These are phyloP conservation scores for Heterobasidion irregulare DNA, from an alignment of 1,284 basidiomycete genomes.

Conservation along the genomic window DNA sequence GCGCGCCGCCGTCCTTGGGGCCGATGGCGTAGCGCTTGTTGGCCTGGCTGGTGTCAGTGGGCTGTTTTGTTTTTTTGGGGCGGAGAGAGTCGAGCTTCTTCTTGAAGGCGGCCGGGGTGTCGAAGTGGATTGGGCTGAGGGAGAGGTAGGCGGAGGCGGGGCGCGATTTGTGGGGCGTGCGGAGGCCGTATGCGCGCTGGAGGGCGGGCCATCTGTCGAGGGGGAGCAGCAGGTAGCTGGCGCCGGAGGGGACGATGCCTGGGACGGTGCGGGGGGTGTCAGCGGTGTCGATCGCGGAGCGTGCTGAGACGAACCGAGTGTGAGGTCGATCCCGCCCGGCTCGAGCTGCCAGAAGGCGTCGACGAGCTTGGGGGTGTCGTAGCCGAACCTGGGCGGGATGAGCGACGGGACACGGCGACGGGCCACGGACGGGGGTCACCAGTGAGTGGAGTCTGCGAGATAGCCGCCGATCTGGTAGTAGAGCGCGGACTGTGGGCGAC, in stretches of 20 bases:
- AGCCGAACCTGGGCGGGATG: neutral
- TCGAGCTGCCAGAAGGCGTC: neutral
- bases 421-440: neutral
- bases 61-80: constrained; percentile 16
- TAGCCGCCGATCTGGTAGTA: constrained; percentile 26
- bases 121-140: constrained; percentile 25
- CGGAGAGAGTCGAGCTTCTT: constrained; percentile 17
- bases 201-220: neutral
- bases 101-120: constrained; percentile 13
- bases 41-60: constrained; percentile 17
- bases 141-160: constrained; percentile 18
- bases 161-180: neutral
- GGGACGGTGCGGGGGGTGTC: too few species aligned
- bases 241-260: constrained; percentile 15
- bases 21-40: constrained; percentile 19
- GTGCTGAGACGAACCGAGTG: neutral
- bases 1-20: constrained; percentile 10
- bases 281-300: neutral
- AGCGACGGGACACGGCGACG: neutral
- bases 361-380: neutral
- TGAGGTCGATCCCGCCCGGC: neutral
- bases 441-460: constrained; percentile 14
- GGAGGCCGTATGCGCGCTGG: constrained; percentile 6
- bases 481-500: constrained; percentile 6
- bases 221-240: constrained; percentile 24